Conservation (phyloP, 371 early-diverging fungal genomes). For the Umbelopsis sp. region DNA sequence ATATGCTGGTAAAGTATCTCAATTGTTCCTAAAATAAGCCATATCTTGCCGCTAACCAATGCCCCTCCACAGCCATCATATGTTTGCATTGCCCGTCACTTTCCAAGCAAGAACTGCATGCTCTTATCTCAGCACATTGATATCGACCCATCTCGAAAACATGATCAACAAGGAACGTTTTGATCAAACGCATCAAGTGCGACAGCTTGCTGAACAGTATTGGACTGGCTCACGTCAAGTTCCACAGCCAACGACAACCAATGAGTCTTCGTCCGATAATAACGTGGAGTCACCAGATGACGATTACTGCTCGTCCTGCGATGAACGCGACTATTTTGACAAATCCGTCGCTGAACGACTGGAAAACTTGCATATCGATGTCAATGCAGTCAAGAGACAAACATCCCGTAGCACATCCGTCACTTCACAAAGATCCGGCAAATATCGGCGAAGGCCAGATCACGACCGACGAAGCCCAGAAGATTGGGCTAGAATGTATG, state of each 20-base stretch:
- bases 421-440: background rate
- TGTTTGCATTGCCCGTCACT: slow-evolving; percentile 14
- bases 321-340: slow-evolving; percentile 14
- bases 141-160: slow-evolving; percentile 16
- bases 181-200: slow-evolving; percentile 17
- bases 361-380: background rate
- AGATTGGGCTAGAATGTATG: slow-evolving; percentile 18
- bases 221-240: background rate
- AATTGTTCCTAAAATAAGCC: no score
- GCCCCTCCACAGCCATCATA: background rate
- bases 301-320: slow-evolving; percentile 10
- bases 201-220: slow-evolving; percentile 10
- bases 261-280: background rate
- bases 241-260: background rate
- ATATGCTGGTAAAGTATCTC: slow-evolving; percentile 7
- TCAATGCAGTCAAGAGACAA: background rate
- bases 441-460: slow-evolving; percentile 8
- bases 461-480: background rate
- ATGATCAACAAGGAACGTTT: slow-evolving; percentile 18
- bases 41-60: no score
- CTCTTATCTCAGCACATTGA: slow-evolving; percentile 11
- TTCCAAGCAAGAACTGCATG: slow-evolving; percentile 17
- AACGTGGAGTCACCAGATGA: background rate
- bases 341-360: slow-evolving; percentile 3
- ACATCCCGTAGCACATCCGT: background rate